A percentile compares a stretch with the other conserved stretches of the same genome.
Conservation (phyloP, 768 basidiomycete genomes). For the Lactifluus rugatus region DNA sequence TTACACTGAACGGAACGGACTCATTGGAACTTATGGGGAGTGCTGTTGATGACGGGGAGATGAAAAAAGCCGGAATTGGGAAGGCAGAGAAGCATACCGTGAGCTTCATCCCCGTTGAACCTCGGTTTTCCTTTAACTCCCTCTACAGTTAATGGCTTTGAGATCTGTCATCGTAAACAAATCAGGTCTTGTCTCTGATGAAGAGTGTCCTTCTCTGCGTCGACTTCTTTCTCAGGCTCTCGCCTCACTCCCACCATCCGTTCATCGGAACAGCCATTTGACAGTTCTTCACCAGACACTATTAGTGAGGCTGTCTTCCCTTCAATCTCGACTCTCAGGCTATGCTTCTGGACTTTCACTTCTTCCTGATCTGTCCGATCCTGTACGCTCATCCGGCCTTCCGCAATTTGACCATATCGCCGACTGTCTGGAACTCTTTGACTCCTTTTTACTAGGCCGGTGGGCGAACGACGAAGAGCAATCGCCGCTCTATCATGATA, state of each 20-base stretch:
- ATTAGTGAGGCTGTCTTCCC: constrained; percentile 30
- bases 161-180: constrained; percentile 30
- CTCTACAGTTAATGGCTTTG: constrained; percentile 29
- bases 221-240: constrained; percentile 41
- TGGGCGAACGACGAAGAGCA: constrained; percentile 33
- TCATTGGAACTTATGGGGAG: constrained; percentile 37
- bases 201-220: constrained; percentile 45
- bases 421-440: constrained; percentile 50
- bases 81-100: constrained; percentile 53
- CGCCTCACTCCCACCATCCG: constrained; percentile 37
- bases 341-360: constrained; percentile 35
- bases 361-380: constrained; percentile 23
- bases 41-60: constrained; percentile 30
- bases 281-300: constrained; percentile 28
- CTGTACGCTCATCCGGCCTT: constrained; percentile 18
- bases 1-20: constrained; percentile 31
- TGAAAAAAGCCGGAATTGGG: constrained; percentile 43
- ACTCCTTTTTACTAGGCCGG: constrained; percentile 50
- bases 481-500: constrained; percentile 16
- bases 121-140: background rate
- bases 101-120: constrained; percentile 21
- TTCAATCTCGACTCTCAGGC: constrained; percentile 31
- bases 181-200: constrained; percentile 20
- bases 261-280: constrained; percentile 29
- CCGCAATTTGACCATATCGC: constrained; percentile 40